Evolutionary conservation across 2,329 filamentous ascomycete genomes (phyloP), one percentile per base, ranked within the genome.

Genomic region (Microthyrium microscopicum): DNA sequence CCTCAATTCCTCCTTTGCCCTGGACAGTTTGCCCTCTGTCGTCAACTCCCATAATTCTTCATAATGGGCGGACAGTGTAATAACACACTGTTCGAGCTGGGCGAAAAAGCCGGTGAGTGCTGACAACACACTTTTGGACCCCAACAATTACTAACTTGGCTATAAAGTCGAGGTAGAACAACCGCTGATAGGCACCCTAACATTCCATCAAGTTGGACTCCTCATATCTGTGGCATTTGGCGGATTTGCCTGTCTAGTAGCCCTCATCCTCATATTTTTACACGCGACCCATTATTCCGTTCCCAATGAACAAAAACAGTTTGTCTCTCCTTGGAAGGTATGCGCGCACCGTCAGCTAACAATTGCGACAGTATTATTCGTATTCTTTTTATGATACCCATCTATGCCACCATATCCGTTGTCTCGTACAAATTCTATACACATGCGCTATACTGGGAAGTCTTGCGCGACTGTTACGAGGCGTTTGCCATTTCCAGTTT

Each of bases 401-500:
- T 91, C 40, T 91, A 91, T 53, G 66, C 77, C 32, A 61, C 73
- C 25, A 74, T 83, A 15, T 74, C 78, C 21, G 80, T 80, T 49
- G 64, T 87, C 24, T 74, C 73, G 39, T 71, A 82, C 44, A 63
- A 68, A 42, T 84, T 69, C 58, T 87, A 89, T 60, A 70, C 66
- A 51, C 69, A 84, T 46, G 72, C 77, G 31, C 70, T 89, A 36
- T 91, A 91, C 58, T 89, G 77, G 51, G 68, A 81, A 47, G 74
- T 89, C 33, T 60, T 87, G 27, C 73, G 78, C 46, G 78, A 89
- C 51, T 87, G 80, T 56, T 91, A 91, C 53, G 83, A 91, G 58
- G 81, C 83, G 8, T 87, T 91, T 46, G 80, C 81, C 37, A 85
- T 91, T 42, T 76, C 79, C 20, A 80, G 78, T 41, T 92, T 91